These are phyloP conservation scores for Suillus variegatus DNA, from an alignment of 768 basidiomycete species.

Conservation along the genomic window DNA sequence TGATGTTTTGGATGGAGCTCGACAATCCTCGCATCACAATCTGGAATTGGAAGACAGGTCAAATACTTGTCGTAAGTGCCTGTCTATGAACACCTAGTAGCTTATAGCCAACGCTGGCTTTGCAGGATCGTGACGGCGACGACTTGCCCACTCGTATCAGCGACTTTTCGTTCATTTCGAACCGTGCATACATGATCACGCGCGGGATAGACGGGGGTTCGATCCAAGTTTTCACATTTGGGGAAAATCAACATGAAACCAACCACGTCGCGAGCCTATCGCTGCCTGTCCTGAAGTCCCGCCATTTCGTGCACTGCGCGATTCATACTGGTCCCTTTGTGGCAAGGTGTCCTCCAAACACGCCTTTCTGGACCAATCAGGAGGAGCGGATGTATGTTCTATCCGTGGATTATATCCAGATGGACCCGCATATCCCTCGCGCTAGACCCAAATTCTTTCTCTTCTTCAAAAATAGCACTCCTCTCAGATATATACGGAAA, in stretches of 20 bases:
- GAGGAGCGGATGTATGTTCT: conserved; percentile 24
- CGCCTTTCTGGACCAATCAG: conserved; percentile 29
- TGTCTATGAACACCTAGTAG: background rate
- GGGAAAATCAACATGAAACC: conserved; percentile 9
- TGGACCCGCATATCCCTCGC: conserved; percentile 7
- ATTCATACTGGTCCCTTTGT: conserved; percentile 39
- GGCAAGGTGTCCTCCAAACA: conserved; percentile 22
- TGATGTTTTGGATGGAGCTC: conserved; percentile 40
- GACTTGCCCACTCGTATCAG: conserved; percentile 30
- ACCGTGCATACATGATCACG: conserved; percentile 46
- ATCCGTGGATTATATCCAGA: conserved; percentile 24
- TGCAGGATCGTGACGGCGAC: conserved; percentile 30
- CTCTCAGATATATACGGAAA: conserved; percentile 24
- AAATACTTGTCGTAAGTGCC: conserved; percentile 42
- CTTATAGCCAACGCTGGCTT: background rate
- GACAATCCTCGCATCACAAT: conserved; percentile 26
- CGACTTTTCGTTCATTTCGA: conserved; percentile 51
- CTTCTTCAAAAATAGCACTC: conserved; percentile 34
- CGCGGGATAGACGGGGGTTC: conserved; percentile 32
- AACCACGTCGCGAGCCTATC: conserved; percentile 21
- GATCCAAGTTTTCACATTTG: conserved; percentile 46
- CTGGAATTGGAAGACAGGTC: conserved; percentile 56
- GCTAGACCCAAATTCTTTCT: conserved; percentile 22
- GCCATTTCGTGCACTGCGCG: conserved; percentile 18
- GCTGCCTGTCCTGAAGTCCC: conserved; percentile 15